These are phyloP conservation scores for Scheffersomyces cryptocercus DNA, from an alignment of 1,139 yeast genomes.

Conservation along the genomic window DNA sequence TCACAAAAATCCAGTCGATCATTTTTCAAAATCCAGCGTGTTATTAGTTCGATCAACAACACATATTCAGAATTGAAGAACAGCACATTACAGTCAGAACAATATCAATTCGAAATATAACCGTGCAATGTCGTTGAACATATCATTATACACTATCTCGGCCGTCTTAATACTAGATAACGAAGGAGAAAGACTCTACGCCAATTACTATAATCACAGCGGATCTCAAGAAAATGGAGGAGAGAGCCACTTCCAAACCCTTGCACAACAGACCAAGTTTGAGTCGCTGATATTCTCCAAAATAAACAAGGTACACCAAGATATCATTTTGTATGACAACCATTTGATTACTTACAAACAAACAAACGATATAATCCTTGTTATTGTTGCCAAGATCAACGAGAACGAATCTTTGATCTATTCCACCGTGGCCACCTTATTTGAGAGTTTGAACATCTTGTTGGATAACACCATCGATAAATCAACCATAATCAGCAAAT, in stretches of 20 bases:
- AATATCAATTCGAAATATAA: no score
- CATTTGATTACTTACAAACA: slow-evolving; percentile 84
- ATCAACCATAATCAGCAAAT: slow-evolving; percentile 74
- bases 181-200: slow-evolving; percentile 76
- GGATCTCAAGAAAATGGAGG: slow-evolving; percentile 10
- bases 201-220: slow-evolving; percentile 71
- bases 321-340: slow-evolving; percentile 76
- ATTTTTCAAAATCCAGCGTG: no score
- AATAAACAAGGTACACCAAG: slow-evolving; percentile 78
- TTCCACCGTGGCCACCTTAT: slow-evolving; percentile 74
- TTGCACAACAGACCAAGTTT: slow-evolving; percentile 71
- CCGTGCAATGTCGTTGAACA: slow-evolving; percentile 49
- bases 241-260: slow-evolving; percentile 26
- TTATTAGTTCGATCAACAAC: no score
- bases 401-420: slow-evolving; percentile 87
- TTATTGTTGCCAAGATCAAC: slow-evolving; percentile 69
- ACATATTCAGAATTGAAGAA: no score
- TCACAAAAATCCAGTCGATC: no score
- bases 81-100: no score
- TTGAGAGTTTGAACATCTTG: slow-evolving; percentile 78
- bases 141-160: slow-evolving; percentile 75
- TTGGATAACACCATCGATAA: slow-evolving; percentile 78
- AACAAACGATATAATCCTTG: slow-evolving; percentile 70
- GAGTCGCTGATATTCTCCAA: slow-evolving; percentile 73
- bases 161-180: slow-evolving; percentile 80